Base-by-base conservation (phyloP, 1,284 basidiomycete species). In the Ceratorhiza oryzae-sativae region DNA sequence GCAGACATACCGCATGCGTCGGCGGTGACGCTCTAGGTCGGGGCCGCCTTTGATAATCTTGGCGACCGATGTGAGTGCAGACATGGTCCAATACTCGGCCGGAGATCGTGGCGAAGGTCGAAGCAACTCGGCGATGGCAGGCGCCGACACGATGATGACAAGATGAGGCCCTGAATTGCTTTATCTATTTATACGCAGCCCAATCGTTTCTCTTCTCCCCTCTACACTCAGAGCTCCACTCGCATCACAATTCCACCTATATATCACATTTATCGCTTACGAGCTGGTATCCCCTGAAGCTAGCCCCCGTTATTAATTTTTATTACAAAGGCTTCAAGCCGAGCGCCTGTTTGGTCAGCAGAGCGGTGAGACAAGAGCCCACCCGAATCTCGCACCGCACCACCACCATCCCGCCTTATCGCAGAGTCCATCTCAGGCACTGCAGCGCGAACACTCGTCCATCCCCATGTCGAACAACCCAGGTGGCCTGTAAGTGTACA, bases 291-390 rank as follows among this genome's bases (percentile, higher is more conserved):
- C 2, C 23, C n/a, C 45, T 5, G 15, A 4, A 18, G 13, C 45
- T n/a, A 20, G 18, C 23, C 15, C n/a, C 2, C 46, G 1, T 48
- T 48, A 23, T 48, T 20, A 3, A 48, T 48, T 48, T 51, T 6
- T n/a, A 51, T 51, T 51, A 51, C 49, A 30, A 25, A 51, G 49
- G 49, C 23, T 18, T 51, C 25, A 23, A 51, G 36, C 63, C 63
- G 63, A 42, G 63, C 63, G 63, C 63, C 56, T 68, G 63, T 68
- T 67, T 68, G 34, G 63, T 68, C 63, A 68, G 49, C 63, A 56
- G 27, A 30, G 41, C 36, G 13, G 36, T 45, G 42, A 18, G 49
- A 27, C 49, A 27, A 51, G 49, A 51, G 49, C 49, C 49, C 8
- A 25, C 6, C 41, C 25, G 25, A 30, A 61, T 34, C 34, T 68